Conservation (phyloP, 805 yeast genomes). For the Candida taoyuanica region DNA sequence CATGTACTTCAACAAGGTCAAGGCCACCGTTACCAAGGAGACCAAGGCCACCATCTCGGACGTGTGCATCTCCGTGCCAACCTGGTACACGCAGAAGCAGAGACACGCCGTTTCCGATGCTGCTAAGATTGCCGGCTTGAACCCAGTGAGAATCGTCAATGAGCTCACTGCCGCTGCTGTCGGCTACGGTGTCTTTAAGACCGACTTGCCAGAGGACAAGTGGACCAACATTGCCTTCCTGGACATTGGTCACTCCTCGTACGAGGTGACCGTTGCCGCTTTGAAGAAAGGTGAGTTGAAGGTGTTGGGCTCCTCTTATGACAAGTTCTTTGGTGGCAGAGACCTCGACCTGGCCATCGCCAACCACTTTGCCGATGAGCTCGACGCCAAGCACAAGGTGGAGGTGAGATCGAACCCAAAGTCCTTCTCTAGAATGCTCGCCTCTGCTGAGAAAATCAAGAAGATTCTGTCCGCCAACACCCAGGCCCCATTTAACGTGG, state of each 20-base stretch:
- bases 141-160: slow-evolving; percentile 97
- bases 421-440: slow-evolving; percentile 88
- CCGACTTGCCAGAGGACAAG: slow-evolving; percentile 92
- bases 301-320: slow-evolving; percentile 86
- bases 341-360: slow-evolving; percentile 92
- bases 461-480: slow-evolving; percentile 95
- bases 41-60: slow-evolving; percentile 75
- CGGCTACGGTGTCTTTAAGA: slow-evolving; percentile 98
- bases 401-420: slow-evolving; percentile 88
- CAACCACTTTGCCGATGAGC: slow-evolving; percentile 90
- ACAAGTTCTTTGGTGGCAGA: slow-evolving; percentile 98
- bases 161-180: slow-evolving; percentile 99
- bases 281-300: slow-evolving; percentile 96
- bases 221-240: slow-evolving; percentile 87
- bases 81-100: slow-evolving; percentile 95
- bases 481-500: slow-evolving; percentile 90
- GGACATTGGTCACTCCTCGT: slow-evolving; percentile 96
- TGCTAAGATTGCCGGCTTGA: slow-evolving; percentile 90
- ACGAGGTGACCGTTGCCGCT: slow-evolving; percentile 83
- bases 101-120: slow-evolving; percentile 96
- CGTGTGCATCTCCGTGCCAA: slow-evolving; percentile 92
- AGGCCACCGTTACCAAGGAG: slow-evolving; percentile 73
- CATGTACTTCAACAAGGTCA: slow-evolving; percentile 90
- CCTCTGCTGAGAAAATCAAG: slow-evolving; percentile 90
- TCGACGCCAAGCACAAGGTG: slow-evolving; percentile 87